Conservation (phyloP, 371 early-diverging fungal genomes). For the Amoeboaphelidium occidentale region DNA sequence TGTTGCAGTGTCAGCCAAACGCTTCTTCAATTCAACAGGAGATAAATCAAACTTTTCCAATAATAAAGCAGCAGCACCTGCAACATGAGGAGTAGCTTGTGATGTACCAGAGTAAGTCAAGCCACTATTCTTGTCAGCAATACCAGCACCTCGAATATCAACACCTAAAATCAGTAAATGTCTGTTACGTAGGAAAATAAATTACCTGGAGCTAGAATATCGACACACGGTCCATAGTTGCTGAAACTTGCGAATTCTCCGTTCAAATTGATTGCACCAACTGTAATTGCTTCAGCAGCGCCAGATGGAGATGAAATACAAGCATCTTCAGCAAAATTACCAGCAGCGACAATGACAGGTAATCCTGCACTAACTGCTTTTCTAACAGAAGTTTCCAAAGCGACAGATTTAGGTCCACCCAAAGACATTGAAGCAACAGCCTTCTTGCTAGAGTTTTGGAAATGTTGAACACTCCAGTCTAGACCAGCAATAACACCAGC, state of each 20-base stretch:
- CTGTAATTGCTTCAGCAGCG: conserved; percentile 19
- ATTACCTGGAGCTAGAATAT: conserved; percentile 23
- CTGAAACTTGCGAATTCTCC: conserved; percentile 12
- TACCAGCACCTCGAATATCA: too few species aligned
- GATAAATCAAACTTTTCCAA: too few species aligned
- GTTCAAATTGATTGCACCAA: conserved; percentile 33
- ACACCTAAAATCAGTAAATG: background rate
- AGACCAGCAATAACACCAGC: background rate
- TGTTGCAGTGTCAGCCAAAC: too few species aligned
- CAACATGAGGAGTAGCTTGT: background rate
- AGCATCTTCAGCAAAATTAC: conserved; percentile 24
- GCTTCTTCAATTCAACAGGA: too few species aligned
- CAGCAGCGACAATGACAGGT: conserved; percentile 34
- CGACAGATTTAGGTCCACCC: background rate
- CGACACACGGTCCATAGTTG: conserved; percentile 18
- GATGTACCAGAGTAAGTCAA: background rate
- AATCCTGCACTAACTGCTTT: conserved; percentile 10
- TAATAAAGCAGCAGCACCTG: background rate
- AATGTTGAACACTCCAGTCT: background rate
- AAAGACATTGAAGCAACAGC: background rate
- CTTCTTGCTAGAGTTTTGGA: background rate
- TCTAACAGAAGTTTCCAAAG: background rate
- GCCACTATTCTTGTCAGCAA: too few species aligned
- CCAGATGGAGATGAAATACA: conserved; percentile 25
- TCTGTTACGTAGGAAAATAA: conserved; percentile 6